phyloP scores from a whole-genome alignment of 192 early-diverging fungal species.

The Oehlia diaphana region DNA sequence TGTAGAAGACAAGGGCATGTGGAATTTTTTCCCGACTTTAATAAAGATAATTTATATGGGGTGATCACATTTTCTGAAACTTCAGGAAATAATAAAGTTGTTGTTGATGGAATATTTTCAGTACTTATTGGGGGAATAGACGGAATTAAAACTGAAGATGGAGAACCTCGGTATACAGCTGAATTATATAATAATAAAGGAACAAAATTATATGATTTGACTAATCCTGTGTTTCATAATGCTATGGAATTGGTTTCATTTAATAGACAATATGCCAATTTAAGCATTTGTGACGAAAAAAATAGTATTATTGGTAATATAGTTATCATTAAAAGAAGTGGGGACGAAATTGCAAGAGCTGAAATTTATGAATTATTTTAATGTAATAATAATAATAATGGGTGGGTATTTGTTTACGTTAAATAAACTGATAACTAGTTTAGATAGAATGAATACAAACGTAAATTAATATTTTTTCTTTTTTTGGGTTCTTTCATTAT shows the following conservation, averaged over 20 bases:
- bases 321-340: not conserved
- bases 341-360: constrained; percentile 2
- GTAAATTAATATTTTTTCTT: too few species aligned
- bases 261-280: not conserved
- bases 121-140: not conserved
- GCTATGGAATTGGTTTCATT: not conserved
- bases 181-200: not conserved
- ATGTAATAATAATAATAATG: too few species aligned
- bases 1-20: not conserved
- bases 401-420: too few species aligned
- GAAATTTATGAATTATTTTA: not conserved
- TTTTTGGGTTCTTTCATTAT: too few species aligned
- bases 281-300: not conserved
- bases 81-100: not conserved
- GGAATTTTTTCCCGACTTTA: not conserved
- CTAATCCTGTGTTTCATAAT: not conserved
- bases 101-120: not conserved
- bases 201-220: not conserved
- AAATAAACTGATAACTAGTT: too few species aligned
- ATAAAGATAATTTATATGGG: not conserved
- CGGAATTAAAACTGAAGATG: not conserved
- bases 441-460: too few species aligned
- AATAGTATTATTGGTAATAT: not conserved
- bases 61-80: not conserved
- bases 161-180: not conserved